Percentiles rank a stretch among this genome's conserved stretches.
These are phyloP conservation scores for Cenchrus purpureus DNA, from an alignment of 176 grass and related monocot genomes.

Conservation along the genomic window DNA sequence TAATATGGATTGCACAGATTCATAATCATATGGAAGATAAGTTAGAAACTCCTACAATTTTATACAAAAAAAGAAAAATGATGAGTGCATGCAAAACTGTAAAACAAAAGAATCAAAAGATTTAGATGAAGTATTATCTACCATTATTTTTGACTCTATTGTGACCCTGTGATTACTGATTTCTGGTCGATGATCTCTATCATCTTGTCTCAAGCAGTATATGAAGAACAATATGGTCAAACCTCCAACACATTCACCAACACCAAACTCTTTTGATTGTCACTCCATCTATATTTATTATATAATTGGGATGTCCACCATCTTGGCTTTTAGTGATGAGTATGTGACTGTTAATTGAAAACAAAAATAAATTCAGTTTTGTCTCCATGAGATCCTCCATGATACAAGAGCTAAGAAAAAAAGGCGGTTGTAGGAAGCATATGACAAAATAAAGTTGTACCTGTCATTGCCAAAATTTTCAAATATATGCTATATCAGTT, in stretches of 20 bases:
- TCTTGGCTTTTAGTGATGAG: not conserved
- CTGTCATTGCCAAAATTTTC: not conserved
- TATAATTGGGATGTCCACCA: not conserved
- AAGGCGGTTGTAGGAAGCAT: not conserved
- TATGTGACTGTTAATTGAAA: not conserved
- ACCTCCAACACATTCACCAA: too few species aligned
- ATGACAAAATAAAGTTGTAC: not conserved
- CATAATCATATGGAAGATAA: not conserved
- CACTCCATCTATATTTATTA: not conserved
- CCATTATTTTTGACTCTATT: not conserved
- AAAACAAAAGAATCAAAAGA: constrained; percentile 1
- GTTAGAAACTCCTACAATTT: not conserved
- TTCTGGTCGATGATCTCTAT: not conserved
- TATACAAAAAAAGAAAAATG: not conserved
- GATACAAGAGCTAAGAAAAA: constrained; percentile 9
- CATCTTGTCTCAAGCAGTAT: not conserved
- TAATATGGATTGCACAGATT: not conserved
- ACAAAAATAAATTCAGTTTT: constrained; percentile 5
- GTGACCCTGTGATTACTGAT: not conserved
- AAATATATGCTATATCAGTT: not conserved
- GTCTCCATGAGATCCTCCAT: not conserved
- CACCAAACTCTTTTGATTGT: not conserved
- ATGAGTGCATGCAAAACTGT: too few species aligned
- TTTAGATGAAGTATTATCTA: not conserved
- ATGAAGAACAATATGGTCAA: not conserved